Evolutionary conservation across 2,329 filamentous ascomycete genomes (phyloP).

Genomic region (Colletotrichum tanaceti): DNA sequence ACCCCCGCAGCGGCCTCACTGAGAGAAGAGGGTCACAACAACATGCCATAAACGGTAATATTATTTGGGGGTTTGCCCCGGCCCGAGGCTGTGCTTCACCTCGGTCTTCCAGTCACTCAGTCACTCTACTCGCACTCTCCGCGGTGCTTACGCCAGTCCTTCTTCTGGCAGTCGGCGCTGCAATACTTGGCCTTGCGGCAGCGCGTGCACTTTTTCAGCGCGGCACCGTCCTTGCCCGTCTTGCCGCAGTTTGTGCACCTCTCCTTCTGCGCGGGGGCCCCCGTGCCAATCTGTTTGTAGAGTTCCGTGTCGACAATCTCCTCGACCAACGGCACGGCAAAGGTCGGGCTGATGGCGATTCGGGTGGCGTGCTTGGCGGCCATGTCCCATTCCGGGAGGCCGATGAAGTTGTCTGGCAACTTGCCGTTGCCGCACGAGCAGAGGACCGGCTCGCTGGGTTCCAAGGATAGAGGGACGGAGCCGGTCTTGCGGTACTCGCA

Average conservation of each 20-base stretch:
- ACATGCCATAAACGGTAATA: background rate
- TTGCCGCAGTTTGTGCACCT: slow-evolving; percentile 54
- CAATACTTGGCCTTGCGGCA: slow-evolving; percentile 63
- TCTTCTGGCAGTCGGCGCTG: slow-evolving; percentile 63
- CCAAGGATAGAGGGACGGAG: slow-evolving; percentile 54
- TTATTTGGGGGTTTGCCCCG: background rate
- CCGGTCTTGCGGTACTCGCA: slow-evolving; percentile 58
- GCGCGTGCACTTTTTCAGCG: slow-evolving; percentile 57
- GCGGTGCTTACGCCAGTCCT: slow-evolving; percentile 65
- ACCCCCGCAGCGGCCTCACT: background rate
- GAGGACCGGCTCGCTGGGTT: slow-evolving; percentile 52
- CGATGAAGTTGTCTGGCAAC: slow-evolving; percentile 54
- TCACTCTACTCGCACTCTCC: slow-evolving; percentile 51
- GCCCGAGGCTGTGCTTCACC: background rate
- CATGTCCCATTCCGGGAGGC: slow-evolving; percentile 57
- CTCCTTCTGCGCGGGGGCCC: slow-evolving; percentile 29
- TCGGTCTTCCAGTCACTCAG: slow-evolving; percentile 6
- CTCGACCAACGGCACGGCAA: slow-evolving; percentile 58
- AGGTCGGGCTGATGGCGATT: slow-evolving; percentile 68
- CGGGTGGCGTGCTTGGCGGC: slow-evolving; percentile 61
- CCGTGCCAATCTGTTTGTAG: slow-evolving; percentile 5
- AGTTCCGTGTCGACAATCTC: slow-evolving; percentile 48
- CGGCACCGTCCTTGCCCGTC: slow-evolving; percentile 44
- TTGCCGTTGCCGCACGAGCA: slow-evolving; percentile 60
- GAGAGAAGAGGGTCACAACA: background rate